These are phyloP conservation scores for Aureobasidium namibiae DNA, from an alignment of 2,329 filamentous ascomycete genomes.

Conservation along the genomic window DNA sequence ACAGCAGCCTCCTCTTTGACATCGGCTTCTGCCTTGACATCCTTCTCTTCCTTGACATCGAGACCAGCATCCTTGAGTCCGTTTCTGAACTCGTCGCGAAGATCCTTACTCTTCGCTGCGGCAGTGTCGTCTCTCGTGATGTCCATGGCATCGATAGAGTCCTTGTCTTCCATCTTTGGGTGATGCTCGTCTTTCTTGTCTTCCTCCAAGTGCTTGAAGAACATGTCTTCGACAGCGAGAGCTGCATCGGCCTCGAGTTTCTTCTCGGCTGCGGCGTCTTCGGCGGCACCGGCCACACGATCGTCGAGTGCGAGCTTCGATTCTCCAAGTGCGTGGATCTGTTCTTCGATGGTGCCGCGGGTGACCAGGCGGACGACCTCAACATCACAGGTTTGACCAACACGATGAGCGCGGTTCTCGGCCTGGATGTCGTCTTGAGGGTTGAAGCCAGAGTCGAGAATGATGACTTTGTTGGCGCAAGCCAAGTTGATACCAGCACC, in stretches of 20 bases:
- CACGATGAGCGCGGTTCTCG: conserved; percentile 90
- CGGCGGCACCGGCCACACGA: conserved; percentile 52
- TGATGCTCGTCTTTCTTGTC: background rate
- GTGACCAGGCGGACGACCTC: conserved; percentile 84
- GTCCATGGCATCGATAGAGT: conserved; percentile 9
- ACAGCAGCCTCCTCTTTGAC: background rate
- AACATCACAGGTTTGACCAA: conserved; percentile 83
- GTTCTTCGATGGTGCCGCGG: conserved; percentile 77
- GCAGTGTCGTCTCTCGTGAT: background rate
- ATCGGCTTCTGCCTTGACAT: background rate
- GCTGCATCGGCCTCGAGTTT: conserved; percentile 37
- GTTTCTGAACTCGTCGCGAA: conserved; percentile 34
- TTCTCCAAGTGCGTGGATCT: conserved; percentile 82
- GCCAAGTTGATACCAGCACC: conserved; percentile 97
- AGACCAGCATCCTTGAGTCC: conserved; percentile 35
- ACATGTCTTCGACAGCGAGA: conserved; percentile 32
- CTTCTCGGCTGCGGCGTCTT: conserved; percentile 24
- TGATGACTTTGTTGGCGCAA: conserved; percentile 92
- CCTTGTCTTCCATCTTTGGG: conserved; percentile 11
- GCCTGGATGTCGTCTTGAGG: conserved; percentile 98
- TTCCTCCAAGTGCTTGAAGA: conserved; percentile 21
- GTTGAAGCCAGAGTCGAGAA: conserved; percentile 96
- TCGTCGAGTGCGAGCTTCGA: conserved; percentile 88
- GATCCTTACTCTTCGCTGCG: conserved; percentile 21
- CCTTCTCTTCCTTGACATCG: conserved; percentile 21